These are phyloP conservation scores for Dianthus caryophyllus DNA, from an alignment of 148 eudicot genomes.

Conservation along the genomic window DNA sequence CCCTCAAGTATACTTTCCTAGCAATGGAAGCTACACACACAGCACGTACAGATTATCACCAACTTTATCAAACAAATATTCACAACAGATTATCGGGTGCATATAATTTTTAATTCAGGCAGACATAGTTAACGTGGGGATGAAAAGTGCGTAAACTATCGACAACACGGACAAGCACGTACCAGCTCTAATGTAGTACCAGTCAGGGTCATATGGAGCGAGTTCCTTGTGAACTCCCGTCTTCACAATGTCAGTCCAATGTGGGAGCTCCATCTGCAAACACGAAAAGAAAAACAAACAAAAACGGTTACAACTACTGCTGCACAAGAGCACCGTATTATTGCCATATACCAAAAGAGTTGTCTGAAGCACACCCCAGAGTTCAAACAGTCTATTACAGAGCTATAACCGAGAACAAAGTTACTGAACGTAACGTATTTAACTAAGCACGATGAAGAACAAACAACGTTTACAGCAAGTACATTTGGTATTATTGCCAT, in stretches of 20 bases:
- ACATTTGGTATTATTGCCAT: too few relatives aligned
- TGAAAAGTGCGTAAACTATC: neutral
- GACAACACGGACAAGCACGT: neutral
- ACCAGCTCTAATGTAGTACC: constrained; percentile 68
- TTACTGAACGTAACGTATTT: too few relatives aligned
- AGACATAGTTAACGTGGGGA: too few relatives aligned
- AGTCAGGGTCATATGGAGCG: constrained; percentile 62
- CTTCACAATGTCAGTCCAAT: constrained; percentile 65
- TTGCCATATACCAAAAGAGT: neutral
- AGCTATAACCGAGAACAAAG: too few relatives aligned
- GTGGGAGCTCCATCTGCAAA: constrained; percentile 59
- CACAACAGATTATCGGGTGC: too few relatives aligned
- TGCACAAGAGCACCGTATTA: neutral
- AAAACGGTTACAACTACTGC: neutral
- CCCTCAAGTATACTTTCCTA: constrained; percentile 77
- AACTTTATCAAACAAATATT: too few relatives aligned
- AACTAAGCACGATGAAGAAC: too few relatives aligned
- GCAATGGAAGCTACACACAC: constrained; percentile 68
- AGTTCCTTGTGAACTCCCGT: constrained; percentile 58
- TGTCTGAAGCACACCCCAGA: too few relatives aligned
- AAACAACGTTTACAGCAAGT: too few relatives aligned
- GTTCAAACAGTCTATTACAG: too few relatives aligned
- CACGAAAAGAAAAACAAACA: neutral
- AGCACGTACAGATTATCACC: neutral
- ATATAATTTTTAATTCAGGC: too few relatives aligned